Evolutionary conservation across 441 rosid species (phyloP), one percentile per base, ranked within the genome.

Genomic region (Mallotus japonicus): DNA sequence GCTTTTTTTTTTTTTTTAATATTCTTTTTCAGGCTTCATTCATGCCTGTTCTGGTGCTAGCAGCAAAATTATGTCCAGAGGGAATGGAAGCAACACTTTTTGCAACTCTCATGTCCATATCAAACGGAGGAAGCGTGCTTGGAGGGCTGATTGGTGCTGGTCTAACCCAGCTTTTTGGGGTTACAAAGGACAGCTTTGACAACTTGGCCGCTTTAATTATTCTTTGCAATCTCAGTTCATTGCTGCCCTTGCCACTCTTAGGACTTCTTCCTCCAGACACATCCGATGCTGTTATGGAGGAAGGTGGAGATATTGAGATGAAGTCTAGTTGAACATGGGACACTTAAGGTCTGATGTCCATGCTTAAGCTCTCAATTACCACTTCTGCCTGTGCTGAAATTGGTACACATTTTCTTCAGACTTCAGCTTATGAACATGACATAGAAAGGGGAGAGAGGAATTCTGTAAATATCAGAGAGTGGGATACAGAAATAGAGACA

Each of bases 11-110:
- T 14, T 9, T 49, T 37, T 34, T 37, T 37, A 28, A 28, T 2
- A 58, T 15, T 64, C 22, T 37, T 60, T 22, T 69, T 80, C 87
- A 93, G 98, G 95, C 88, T 73, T 95, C 99, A 46, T 93, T 95
- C 86, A 95, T 93, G 98, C 98, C 97, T 3, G 96, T 93, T 74
- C 96, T 91, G 66, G 97, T 95, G 70, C 84, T 93, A 50, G 97
- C 99, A 12, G 98, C 98, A 6, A 90, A 88, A 73, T 67, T 95
- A 61, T 93, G 98, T 77, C 99, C 98, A 14, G 97, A 91, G 81
- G 99, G 98, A 77, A 91, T 95, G 97, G 99, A 95, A 79, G 98
- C 97, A 72, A 95, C 99, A 17, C 95, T 95, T 16, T 95, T 95
- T 49, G 98, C 98, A 2, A 95, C 98, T 12, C 92, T 93, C 56